Percentiles rank a stretch among this genome's conserved stretches.
These are phyloP conservation scores for Oidiodendron maius DNA, from an alignment of 495 filamentous ascomycete genomes.

Conservation along the genomic window DNA sequence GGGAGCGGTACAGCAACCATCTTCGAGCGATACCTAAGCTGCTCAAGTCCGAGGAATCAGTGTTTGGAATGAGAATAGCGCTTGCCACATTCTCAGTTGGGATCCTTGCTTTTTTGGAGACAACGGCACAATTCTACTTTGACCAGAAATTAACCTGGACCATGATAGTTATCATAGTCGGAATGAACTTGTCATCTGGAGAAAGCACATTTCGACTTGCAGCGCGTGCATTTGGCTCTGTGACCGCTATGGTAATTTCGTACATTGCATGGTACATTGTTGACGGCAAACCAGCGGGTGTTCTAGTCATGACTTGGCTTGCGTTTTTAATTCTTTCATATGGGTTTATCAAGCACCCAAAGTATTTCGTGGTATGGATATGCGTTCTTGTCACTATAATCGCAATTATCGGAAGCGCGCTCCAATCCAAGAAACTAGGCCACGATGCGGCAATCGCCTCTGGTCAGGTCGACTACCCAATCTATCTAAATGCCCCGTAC, in stretches of 20 bases:
- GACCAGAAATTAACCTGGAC: conserved; percentile 72
- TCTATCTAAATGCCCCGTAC: conserved; percentile 62
- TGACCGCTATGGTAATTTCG: conserved; percentile 59
- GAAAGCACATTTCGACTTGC: conserved; percentile 67
- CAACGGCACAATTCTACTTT: conserved; percentile 63
- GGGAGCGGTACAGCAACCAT: conserved; percentile 53
- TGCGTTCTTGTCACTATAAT: conserved; percentile 62
- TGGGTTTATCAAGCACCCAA: conserved; percentile 63
- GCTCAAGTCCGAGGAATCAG: conserved; percentile 57
- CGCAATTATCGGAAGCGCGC: conserved; percentile 68
- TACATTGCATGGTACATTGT: conserved; percentile 79
- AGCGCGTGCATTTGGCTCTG: conserved; percentile 60
- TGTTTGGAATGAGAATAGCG: conserved; percentile 66
- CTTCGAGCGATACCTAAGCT: conserved; percentile 50
- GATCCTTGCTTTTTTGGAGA: conserved; percentile 55
- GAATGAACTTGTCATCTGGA: conserved; percentile 53
- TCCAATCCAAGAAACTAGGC: conserved; percentile 51
- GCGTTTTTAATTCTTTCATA: conserved; percentile 27
- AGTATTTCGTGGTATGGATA: conserved; percentile 54
- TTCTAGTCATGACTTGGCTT: background rate
- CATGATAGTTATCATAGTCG: conserved; percentile 68
- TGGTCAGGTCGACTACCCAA: conserved; percentile 64
- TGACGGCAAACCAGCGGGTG: conserved; percentile 40
- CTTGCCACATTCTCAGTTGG: conserved; percentile 52
- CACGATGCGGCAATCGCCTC: conserved; percentile 46